Evolutionary conservation across 495 filamentous ascomycete species (phyloP).

Genomic region (Bacidia gigantensis): DNA sequence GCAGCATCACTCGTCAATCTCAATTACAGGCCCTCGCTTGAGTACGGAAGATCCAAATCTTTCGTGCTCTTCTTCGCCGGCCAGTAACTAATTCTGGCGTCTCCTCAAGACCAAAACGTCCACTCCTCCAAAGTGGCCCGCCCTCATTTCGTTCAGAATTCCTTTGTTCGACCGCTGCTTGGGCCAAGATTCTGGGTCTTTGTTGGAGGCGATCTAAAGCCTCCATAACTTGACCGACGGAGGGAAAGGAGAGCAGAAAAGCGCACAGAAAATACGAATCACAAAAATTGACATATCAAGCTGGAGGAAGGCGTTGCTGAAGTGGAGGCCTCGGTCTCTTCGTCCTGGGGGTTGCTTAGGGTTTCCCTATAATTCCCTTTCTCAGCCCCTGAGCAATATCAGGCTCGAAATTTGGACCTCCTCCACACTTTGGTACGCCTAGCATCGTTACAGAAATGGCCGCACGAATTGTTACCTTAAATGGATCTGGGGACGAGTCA

Average conservation of each 20-base stretch:
- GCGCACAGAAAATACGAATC: slow-evolving; percentile 1
- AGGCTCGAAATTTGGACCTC: too few relatives aligned
- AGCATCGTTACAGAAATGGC: slow-evolving; percentile 6
- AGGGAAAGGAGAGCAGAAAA: slow-evolving; percentile 1
- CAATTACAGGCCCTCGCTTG: too few relatives aligned
- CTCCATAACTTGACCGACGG: slow-evolving; percentile 65
- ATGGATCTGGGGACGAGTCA: slow-evolving; percentile 30
- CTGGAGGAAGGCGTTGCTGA: slow-evolving; percentile 8
- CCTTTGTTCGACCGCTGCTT: slow-evolving; percentile 81
- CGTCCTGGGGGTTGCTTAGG: slow-evolving; percentile 4
- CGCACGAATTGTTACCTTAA: not conserved
- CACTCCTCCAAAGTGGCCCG: slow-evolving; percentile 95
- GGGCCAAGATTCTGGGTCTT: slow-evolving; percentile 85
- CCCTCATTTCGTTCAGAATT: slow-evolving; percentile 58
- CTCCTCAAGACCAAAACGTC: slow-evolving; percentile 6
- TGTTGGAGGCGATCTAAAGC: slow-evolving; percentile 90
- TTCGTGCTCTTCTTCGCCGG: slow-evolving; percentile 8
- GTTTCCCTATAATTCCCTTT: too few relatives aligned
- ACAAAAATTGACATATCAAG: slow-evolving; percentile 3
- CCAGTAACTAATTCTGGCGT: slow-evolving; percentile 17
- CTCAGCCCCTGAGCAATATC: too few relatives aligned
- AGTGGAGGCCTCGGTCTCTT: slow-evolving; percentile 13
- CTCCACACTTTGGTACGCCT: too few relatives aligned
- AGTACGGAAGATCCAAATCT: slow-evolving; percentile 18
- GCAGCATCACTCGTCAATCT: too few relatives aligned